These are phyloP conservation scores for Mycena kentingensis DNA, from an alignment of 768 basidiomycete species.

Conservation along the genomic window DNA sequence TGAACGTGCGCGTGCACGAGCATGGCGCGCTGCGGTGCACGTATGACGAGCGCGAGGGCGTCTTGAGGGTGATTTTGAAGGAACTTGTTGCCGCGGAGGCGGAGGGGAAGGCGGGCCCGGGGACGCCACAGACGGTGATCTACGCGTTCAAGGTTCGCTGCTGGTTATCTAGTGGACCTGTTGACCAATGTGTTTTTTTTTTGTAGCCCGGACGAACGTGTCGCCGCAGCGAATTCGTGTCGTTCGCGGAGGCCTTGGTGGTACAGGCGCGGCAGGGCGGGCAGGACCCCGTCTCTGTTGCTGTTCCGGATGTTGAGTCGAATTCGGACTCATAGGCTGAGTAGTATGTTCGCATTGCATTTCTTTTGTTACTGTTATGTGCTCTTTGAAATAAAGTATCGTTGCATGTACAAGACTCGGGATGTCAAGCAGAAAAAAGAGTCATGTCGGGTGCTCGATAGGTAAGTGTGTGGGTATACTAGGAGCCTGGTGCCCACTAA, in stretches of 20 bases:
- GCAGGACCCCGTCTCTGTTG: constrained; percentile 3
- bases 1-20: constrained; percentile 61
- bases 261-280: constrained; percentile 22
- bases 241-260: constrained; percentile 50
- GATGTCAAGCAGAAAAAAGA: no score
- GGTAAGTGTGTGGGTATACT: no score
- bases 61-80: constrained; percentile 56
- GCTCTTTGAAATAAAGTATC: no score
- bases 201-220: constrained; percentile 48
- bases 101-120: constrained; percentile 24
- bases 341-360: no score
- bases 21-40: constrained; percentile 52
- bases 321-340: no score
- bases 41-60: constrained; percentile 56
- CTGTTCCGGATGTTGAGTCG: no score
- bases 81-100: constrained; percentile 40
- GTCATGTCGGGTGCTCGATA: no score
- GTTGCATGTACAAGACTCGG: no score
- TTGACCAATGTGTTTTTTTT: background rate
- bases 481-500: no score
- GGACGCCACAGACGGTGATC: constrained; percentile 48
- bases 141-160: constrained; percentile 74
- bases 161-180: constrained; percentile 6
- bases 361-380: no score
- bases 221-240: constrained; percentile 55